Conservation (phyloP, 2,329 filamentous ascomycete species). For the Coniochaeta sp. region DNA sequence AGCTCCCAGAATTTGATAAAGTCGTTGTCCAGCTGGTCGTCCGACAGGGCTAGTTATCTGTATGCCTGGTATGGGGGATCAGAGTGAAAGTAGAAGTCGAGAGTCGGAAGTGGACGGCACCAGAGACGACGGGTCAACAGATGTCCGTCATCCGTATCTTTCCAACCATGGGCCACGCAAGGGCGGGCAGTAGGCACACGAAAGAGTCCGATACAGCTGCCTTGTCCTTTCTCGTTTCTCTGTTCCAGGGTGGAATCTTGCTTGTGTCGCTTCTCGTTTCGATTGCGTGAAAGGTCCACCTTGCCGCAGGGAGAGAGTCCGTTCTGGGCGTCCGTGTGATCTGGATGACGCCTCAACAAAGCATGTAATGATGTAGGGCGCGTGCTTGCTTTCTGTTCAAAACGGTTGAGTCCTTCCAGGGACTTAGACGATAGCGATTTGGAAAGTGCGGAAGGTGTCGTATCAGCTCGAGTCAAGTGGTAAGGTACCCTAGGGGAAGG, state of each 20-base stretch:
- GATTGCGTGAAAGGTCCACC: not conserved
- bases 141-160: slow-evolving; percentile 1
- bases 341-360: not conserved
- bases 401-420: not conserved
- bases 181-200: not conserved
- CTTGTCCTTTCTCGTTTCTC: too few species aligned
- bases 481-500: not conserved
- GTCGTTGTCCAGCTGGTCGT: not conserved
- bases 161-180: not conserved
- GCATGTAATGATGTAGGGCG: not conserved
- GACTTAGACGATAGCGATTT: not conserved
- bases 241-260: too few species aligned
- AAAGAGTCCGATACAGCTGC: not conserved
- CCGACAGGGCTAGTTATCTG: not conserved
- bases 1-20: not conserved
- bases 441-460: not conserved
- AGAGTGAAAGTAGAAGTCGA: not conserved
- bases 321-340: not conserved
- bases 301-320: not conserved
- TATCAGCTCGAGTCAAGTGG: not conserved
- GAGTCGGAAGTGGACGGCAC: not conserved
- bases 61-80: too few species aligned
- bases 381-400: not conserved
- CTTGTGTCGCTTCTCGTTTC: not conserved
- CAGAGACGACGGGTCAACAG: slow-evolving; percentile 1